Base-by-base conservation (phyloP, 192 early-diverging fungal genomes). In the Coemansia reversa region DNA sequence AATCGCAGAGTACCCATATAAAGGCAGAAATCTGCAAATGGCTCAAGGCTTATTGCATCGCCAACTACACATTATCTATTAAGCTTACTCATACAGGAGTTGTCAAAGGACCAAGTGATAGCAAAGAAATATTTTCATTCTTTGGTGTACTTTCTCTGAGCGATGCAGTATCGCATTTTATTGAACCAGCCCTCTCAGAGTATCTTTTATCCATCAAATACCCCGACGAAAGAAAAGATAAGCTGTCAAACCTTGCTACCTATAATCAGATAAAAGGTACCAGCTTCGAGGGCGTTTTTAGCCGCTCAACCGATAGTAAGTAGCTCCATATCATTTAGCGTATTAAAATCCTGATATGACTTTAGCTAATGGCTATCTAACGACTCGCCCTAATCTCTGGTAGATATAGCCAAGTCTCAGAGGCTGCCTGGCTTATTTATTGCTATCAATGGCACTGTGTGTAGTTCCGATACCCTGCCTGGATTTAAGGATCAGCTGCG, bases 281-380 rank as follows among this genome's bases (percentile, higher is more conserved):
- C 29, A 49, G 57, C 0, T 75, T 61, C 62, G 72, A 75, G 28
- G 66, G 67, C 16, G 62, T 60, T 49, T 69, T 75, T 65, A 12
- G 58, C 5, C 51, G 47, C 3, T 22, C 32, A 7, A 14, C 55
- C n/a, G 1, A 18, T 25, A 30, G 54, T 58, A 57, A 62, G 53
- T 35, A 7, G 7, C 32, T 35, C 7, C 1, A 25, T 22, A 27
- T 27, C 27, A 27, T 52, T 52, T 1, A 52, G 18, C 14, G 14
- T n/a, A 52, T n/a, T 52, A 7, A 32, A 7, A 7, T 3, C 30
- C 30, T 32, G 30, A 32, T 32, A 32, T 5, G 30, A 32, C 30
- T 32, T 32, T 32, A 7, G 30, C 30, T 32, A 7, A 32, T 32
- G 7, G 7, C 3, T n/a, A 2, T 5, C 27, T 52, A n/a, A 52